A percentile compares a stretch with the other conserved stretches of the same genome.
These are phyloP conservation scores for Tribonema minus DNA, from an alignment of 108 stramenopile species.

Conservation along the genomic window DNA sequence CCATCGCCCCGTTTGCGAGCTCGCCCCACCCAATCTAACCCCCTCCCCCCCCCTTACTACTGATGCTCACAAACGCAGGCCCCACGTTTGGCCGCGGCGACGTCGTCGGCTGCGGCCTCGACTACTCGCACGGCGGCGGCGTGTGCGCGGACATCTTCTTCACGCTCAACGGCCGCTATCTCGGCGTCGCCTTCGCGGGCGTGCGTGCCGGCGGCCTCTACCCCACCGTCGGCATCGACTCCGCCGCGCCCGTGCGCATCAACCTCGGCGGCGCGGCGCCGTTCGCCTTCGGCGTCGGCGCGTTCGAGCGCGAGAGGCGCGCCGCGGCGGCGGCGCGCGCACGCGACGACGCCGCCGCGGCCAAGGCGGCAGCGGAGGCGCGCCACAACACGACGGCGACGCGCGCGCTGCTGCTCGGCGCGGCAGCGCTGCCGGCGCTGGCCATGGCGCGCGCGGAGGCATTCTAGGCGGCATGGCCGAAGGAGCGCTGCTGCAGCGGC, in stretches of 20 bases:
- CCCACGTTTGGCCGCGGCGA: slow-evolving; percentile 40
- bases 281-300: slow-evolving; percentile 30
- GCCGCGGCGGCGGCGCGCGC: slow-evolving; percentile 4
- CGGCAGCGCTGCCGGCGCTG: background rate
- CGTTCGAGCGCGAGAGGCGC: background rate
- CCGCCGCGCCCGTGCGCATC: slow-evolving; percentile 12
- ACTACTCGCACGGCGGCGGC: slow-evolving; percentile 19
- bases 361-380: background rate
- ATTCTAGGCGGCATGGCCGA: too few relatives aligned
- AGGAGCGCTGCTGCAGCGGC: too few relatives aligned
- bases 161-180: slow-evolving; percentile 46
- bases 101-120: slow-evolving; percentile 42
- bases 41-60: too few relatives aligned
- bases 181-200: slow-evolving; percentile 25
- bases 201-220: slow-evolving; percentile 17
- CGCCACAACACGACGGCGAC: background rate
- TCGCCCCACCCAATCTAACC: too few relatives aligned
- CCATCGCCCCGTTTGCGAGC: too few relatives aligned
- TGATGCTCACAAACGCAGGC: too few relatives aligned
- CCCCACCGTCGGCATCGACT: slow-evolving; percentile 46
- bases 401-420: background rate
- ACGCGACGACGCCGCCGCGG: background rate
- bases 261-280: slow-evolving; percentile 39
- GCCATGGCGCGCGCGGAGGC: background rate
- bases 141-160: slow-evolving; percentile 43